A percentile compares a stretch with the other conserved stretches of the same genome.
Evolutionary conservation across 2,329 filamentous ascomycete species (phyloP).

Genomic region (Talaromyces sp.): DNA sequence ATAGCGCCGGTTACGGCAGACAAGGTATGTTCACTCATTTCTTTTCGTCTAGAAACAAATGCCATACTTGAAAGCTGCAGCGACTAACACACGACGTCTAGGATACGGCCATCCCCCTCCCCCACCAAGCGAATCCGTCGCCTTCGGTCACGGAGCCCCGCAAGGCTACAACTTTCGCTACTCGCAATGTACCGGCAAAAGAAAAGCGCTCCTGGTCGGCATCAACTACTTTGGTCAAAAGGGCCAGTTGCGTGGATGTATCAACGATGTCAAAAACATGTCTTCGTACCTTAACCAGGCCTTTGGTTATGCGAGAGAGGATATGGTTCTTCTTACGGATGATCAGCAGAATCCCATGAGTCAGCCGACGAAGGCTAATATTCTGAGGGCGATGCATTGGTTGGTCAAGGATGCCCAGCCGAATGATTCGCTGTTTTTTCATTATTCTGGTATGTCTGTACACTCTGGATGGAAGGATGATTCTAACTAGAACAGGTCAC

Average conservation of each 20-base stretch:
- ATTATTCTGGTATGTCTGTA: slow-evolving; percentile 76
- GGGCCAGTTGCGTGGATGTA: slow-evolving; percentile 86
- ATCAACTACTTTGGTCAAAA: slow-evolving; percentile 97
- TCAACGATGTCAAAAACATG: slow-evolving; percentile 98
- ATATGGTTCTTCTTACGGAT: slow-evolving; percentile 96
- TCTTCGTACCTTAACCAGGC: slow-evolving; percentile 82
- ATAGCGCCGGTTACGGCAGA: slow-evolving; percentile 41
- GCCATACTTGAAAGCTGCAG: no score
- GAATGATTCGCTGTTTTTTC: slow-evolving; percentile 95
- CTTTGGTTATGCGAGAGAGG: slow-evolving; percentile 89
- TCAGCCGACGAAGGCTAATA: slow-evolving; percentile 93
- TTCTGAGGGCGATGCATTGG: slow-evolving; percentile 96
- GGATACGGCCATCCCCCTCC: slow-evolving; percentile 53
- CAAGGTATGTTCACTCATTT: slow-evolving; percentile 34
- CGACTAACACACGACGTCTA: slow-evolving; percentile 29
- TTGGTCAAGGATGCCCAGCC: slow-evolving; percentile 87
- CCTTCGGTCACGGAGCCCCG: slow-evolving; percentile 78
- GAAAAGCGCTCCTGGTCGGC: slow-evolving; percentile 87
- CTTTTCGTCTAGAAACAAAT: no score
- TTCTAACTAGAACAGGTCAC: slow-evolving; percentile 54
- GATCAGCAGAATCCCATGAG: slow-evolving; percentile 98
- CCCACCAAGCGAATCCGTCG: slow-evolving; percentile 65
- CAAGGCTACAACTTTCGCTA: slow-evolving; percentile 82
- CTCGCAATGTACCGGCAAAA: slow-evolving; percentile 81
- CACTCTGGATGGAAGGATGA: neutral